Evolutionary conservation across 2,329 filamentous ascomycete genomes (phyloP), one percentile per base, ranked within the genome.

Genomic region (Cercospora sesami): DNA sequence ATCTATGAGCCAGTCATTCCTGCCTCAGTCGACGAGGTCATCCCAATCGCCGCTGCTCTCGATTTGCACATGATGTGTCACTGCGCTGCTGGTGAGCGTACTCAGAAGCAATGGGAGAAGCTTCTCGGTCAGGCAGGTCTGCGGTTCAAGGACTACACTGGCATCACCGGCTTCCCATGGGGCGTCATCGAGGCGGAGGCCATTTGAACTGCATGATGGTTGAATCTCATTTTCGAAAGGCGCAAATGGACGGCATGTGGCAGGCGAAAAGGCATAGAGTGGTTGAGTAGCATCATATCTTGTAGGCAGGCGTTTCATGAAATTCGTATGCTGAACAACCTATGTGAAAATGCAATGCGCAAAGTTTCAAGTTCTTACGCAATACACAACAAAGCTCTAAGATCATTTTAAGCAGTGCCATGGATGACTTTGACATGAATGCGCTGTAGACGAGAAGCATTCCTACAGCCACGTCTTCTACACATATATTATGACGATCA

Each of bases 21-120:
- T 2, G 69, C 69, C 12, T 42, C 64, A 14, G 42, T 62, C 6
- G 58, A 61, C 2, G 66, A 71, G 10, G 60, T 42, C 60, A 55
- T 58, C 10, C 28, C 61, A n/a, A 48, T 21, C 2, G 18, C 55
- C 18, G 67, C 71, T 6, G 63, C 48, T n/a, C 68, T 81, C 36
- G 82, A 84, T 71, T 71, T 81, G 63, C 73, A 78, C 36, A 81
- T 84, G 81, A 79, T 83, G 78, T 68, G 45, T 7, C 45, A 48
- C 45, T 48, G 45, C 45, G 45, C 45, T 23, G 45, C 45, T 23
- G 45, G 45, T 14, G 45, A 48, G 45, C 45, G 45, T 48, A 48
- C 45, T 6, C 45, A 48, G 45, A 48, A 48, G 45, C 45, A 48
- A 23, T 48, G 45, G 45, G 45, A 48, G 45, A 48, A 48, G 45